Percentiles rank a stretch among this genome's conserved stretches.
These are phyloP conservation scores for Hypoxylon rickii DNA, from an alignment of 495 filamentous ascomycete species.

Conservation along the genomic window DNA sequence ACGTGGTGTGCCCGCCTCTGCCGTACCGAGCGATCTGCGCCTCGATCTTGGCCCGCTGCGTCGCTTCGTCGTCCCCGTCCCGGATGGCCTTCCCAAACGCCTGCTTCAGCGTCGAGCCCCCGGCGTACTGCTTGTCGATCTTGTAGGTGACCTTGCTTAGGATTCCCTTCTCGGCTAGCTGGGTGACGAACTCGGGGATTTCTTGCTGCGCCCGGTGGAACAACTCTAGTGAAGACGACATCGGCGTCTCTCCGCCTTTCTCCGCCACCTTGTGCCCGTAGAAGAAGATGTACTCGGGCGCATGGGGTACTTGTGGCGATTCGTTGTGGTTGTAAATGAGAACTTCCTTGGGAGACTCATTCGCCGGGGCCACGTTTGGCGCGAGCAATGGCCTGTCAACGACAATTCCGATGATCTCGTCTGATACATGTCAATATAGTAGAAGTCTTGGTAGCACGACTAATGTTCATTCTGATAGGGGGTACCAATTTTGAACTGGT, in stretches of 20 bases:
- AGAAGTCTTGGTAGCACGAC: no score
- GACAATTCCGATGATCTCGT: slow-evolving; percentile 61
- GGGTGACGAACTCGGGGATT: slow-evolving; percentile 53
- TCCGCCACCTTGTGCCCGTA: slow-evolving; percentile 36
- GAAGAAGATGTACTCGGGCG: slow-evolving; percentile 59
- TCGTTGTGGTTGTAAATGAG: slow-evolving; percentile 61
- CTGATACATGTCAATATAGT: slow-evolving; percentile 9
- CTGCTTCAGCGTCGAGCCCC: slow-evolving; percentile 56
- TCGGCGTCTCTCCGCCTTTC: slow-evolving; percentile 56
- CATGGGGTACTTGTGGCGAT: slow-evolving; percentile 58
- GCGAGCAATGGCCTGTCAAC: slow-evolving; percentile 55
- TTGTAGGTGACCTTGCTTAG: slow-evolving; percentile 53
- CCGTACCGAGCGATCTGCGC: slow-evolving; percentile 52
- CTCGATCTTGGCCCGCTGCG: slow-evolving; percentile 51
- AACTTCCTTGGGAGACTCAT: slow-evolving; percentile 55
- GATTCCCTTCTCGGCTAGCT: slow-evolving; percentile 53
- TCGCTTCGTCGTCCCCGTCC: slow-evolving; percentile 52
- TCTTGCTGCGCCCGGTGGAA: slow-evolving; percentile 52
- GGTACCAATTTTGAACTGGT: no score
- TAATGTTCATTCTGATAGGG: no score
- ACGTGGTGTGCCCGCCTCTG: slow-evolving; percentile 45
- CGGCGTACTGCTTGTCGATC: slow-evolving; percentile 47
- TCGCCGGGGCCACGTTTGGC: slow-evolving; percentile 58
- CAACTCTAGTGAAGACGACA: slow-evolving; percentile 56
- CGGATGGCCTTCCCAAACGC: slow-evolving; percentile 57